Base-by-base conservation (phyloP, 768 basidiomycete species). In the Neoboletus magnificus region DNA sequence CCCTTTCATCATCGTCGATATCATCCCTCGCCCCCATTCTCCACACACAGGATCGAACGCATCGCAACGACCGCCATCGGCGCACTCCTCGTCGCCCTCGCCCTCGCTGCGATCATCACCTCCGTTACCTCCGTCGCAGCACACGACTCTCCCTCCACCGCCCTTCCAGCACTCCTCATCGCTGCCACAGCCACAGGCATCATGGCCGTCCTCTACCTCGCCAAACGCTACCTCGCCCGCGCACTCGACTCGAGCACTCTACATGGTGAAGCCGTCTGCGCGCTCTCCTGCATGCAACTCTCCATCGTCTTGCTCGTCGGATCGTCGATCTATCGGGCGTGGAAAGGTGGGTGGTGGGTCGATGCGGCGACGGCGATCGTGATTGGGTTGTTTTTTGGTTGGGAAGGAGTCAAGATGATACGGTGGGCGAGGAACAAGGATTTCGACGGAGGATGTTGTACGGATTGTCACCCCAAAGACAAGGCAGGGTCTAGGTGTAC, bases 291-390 rank as follows among this genome's bases (percentile, higher is more conserved):
- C 60, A 66, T 71, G 25, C 71, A 79, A 46, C 71, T 79, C 32
- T 77, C 75, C 3, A 35, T 66, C 27, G 76, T 79, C 1, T 61
- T 80, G n/a, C 74, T 79, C 56, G 42, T 73, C 5, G 79, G 78
- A 1, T 69, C 71, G 11, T 46, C 77, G 43, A 60, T 78, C 22
- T 78, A 65, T 48, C 59, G 70, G 13, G 58, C 72, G 5, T 76
- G 77, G 76, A 52, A 60, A 2, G 73, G 73, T 20, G 79, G 76
- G 0, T 78, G 79, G 78, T 79, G 79, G 78, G 65, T 78, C 13
- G 56, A 59, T 27, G 7, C 41, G 2, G 52, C 41, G 18, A 55
- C 52, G 2, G 47, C 54, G 22, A 47, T 60, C 23, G 40, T 56
- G 18, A 52, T 56, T 4, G 54, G 59, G 39, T 0, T 22, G 8